These are phyloP conservation scores for Graphilbum sp. DNA, from an alignment of 2,329 filamentous ascomycete species.

Conservation along the genomic window DNA sequence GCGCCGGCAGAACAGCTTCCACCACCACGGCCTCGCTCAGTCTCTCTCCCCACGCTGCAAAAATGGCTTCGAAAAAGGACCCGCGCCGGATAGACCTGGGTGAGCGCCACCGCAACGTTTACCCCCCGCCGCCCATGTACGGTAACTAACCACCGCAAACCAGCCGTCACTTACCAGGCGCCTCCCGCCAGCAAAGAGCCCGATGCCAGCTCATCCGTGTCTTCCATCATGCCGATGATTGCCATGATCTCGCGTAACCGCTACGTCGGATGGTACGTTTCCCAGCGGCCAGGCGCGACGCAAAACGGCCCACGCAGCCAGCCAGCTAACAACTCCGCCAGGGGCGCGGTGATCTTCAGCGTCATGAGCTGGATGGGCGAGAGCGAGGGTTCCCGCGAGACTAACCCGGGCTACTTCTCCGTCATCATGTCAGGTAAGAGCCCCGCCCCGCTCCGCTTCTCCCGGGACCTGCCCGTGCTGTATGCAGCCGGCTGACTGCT, in stretches of 20 bases:
- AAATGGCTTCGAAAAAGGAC: background rate
- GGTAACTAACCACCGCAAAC: too few relatives aligned
- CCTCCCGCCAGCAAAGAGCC: constrained; percentile 47
- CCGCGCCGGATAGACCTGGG: background rate
- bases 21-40: too few relatives aligned
- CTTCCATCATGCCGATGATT: constrained; percentile 82
- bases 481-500: too few relatives aligned
- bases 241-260: constrained; percentile 89
- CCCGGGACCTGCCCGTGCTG: too few relatives aligned
- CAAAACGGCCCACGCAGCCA: too few relatives aligned
- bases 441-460: background rate
- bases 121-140: too few relatives aligned
- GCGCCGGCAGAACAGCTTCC: too few relatives aligned
- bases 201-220: constrained; percentile 56
- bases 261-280: constrained; percentile 48
- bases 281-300: background rate
- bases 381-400: constrained; percentile 48
- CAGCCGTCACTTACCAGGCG: constrained; percentile 80
- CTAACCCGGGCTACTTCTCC: constrained; percentile 40
- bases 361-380: constrained; percentile 65
- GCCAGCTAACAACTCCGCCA: constrained; percentile 19
- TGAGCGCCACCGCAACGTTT: background rate
- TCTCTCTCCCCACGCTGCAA: background rate
- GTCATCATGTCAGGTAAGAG: constrained; percentile 20
- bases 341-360: constrained; percentile 58